Base-by-base conservation (phyloP, 1,284 basidiomycete species). In the Stygiomarasmius scandens region DNA sequence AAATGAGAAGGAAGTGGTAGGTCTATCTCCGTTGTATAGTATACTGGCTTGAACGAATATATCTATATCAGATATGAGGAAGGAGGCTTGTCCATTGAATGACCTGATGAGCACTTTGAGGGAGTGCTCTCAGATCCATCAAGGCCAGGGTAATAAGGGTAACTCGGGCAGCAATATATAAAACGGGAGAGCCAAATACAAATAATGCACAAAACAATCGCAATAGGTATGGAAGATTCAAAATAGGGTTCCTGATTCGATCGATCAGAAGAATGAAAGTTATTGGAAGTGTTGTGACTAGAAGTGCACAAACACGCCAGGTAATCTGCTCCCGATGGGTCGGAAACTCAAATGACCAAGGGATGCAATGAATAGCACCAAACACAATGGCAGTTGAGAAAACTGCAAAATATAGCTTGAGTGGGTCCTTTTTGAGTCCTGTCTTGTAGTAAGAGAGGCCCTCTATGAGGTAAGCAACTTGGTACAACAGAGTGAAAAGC, bases 331-430 rank as follows among this genome's bases (percentile, higher is more conserved):
- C 51, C 6, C 3, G 16, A 14, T 24, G 11, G 11, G 44, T 49
- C 9, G 51, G 47, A 27, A 58, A 58, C 6, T 14, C 2, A 32
- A 53, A 53, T 12, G 3, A n/a, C 56, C 51, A 58, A 16, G 51
- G 43, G 43, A 48, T 22, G 25, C 51, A 58, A 27, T 54, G 52
- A 20, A 58, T 58, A 9, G 41, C 55, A n/a, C 55, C 56, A 29
- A 58, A 54, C 4, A 44, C 14, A 5, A 24, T 23, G 9, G 51
- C 25, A 11, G 46, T 14, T 10, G 38, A 16, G 5, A 41, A 41
- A 4, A 41, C 38, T 8, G 38, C 11, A 5, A 41, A 4, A 41
- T 41, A 41, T 9, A 41, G 38, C 11, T 4, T 16, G 8, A 6
- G 5, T 12, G 38, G 6, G 38, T 41, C 38, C 38, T n/a, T 41